Percentiles rank a stretch among this genome's conserved stretches.
Conservation (phyloP, 306 rosid species). For the Vicia sativa region DNA sequence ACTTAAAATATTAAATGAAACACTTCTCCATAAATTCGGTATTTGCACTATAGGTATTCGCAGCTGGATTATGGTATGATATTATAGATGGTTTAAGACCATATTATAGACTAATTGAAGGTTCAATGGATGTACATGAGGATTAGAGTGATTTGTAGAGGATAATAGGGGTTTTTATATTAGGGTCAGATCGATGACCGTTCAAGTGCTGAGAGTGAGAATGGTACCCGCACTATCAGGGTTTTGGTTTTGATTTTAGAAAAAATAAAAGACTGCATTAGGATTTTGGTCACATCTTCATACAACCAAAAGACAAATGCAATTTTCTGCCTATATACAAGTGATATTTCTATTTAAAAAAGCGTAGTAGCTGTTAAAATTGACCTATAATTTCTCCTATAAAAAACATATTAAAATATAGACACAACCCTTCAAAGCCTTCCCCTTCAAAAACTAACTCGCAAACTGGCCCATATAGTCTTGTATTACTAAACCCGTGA, state of each 20-base stretch:
- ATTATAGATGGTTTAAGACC: background rate
- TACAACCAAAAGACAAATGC: conserved; percentile 3
- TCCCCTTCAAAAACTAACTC: too few species aligned
- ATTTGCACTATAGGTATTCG: background rate
- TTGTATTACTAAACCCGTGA: conserved; percentile 13
- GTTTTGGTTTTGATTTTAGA: conserved; percentile 26
- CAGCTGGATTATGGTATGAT: too few species aligned
- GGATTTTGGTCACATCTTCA: conserved; percentile 26
- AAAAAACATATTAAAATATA: too few species aligned
- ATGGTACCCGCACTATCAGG: conserved; percentile 5
- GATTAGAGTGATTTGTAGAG: background rate
- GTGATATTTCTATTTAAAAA: conserved; percentile 15
- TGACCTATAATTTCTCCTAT: background rate
- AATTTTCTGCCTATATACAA: conserved; percentile 3
- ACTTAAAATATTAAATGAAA: background rate
- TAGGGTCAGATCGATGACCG: conserved; percentile 1
- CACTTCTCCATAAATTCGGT: conserved; percentile 12
- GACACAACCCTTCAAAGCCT: too few species aligned
- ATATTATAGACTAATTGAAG: conserved; percentile 5
- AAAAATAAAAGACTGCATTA: conserved; percentile 11
- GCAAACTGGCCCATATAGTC: background rate
- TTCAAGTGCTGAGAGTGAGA: conserved; percentile 1
- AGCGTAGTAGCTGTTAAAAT: background rate
- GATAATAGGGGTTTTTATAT: background rate
- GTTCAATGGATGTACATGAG: conserved; percentile 7